Conservation (phyloP, 768 basidiomycete species). For the Crepidotus variabilis region DNA sequence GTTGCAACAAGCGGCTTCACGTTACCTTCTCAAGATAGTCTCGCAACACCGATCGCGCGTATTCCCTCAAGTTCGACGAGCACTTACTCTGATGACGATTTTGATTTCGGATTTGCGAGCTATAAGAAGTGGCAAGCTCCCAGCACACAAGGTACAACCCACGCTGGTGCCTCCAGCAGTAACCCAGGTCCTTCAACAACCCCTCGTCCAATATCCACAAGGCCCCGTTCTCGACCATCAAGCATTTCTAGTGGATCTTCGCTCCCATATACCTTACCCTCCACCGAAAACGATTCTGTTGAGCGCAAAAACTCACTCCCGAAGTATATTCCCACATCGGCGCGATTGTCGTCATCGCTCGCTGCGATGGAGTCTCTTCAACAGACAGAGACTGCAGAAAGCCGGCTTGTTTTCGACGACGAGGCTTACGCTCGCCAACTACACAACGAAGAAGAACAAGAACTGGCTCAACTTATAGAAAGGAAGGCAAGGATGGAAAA, state of each 20-base stretch:
- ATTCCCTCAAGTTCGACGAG: background rate
- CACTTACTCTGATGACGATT: background rate
- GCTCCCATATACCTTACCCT: background rate
- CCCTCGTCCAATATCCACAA: background rate
- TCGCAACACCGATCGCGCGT: background rate
- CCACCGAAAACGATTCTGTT: background rate
- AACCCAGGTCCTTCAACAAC: background rate
- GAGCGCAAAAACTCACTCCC: slow-evolving; percentile 1
- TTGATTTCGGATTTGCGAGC: background rate
- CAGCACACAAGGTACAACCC: background rate
- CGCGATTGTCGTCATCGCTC: slow-evolving; percentile 5
- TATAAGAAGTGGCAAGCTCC: background rate
- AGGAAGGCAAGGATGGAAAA: slow-evolving; percentile 12
- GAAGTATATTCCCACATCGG: background rate
- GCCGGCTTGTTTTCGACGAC: slow-evolving; percentile 31
- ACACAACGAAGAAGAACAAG: slow-evolving; percentile 35
- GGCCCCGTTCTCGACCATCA: background rate
- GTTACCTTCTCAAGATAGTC: background rate
- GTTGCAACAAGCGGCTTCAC: background rate
- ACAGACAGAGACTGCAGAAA: slow-evolving; percentile 6
- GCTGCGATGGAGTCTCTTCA: slow-evolving; percentile 9
- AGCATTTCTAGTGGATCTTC: slow-evolving; percentile 1
- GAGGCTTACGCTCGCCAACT: slow-evolving; percentile 40
- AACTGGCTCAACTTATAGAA: slow-evolving; percentile 9
- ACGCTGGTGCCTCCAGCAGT: background rate